Conservation (phyloP, 1,284 basidiomycete genomes). For the Irpex lacteus region DNA sequence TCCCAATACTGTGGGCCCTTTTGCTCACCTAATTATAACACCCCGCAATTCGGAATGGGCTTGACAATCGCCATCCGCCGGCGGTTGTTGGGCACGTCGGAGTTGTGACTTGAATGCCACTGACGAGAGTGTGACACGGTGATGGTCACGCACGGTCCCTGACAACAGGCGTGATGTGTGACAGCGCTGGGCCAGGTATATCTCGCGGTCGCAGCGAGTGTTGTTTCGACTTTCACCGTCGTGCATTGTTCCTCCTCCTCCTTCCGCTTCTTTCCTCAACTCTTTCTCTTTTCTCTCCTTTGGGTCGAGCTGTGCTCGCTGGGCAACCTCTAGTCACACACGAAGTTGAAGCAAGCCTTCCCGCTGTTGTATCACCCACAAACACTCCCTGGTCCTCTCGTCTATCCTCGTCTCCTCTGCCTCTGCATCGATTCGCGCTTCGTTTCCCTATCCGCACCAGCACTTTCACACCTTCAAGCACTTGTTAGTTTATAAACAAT, state of each 20-base stretch:
- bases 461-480: constrained; percentile 8
- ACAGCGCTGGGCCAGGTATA: constrained; percentile 6
- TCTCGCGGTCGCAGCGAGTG: neutral
- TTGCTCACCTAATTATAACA: neutral
- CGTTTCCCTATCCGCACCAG: constrained; percentile 11
- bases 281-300: constrained; percentile 16
- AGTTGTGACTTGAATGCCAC: neutral
- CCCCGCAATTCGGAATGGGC: neutral
- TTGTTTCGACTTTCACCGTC: constrained; percentile 18
- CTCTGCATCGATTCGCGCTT: constrained; percentile 15
- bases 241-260: constrained; percentile 21
- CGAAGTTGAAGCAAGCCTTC: constrained; percentile 25
- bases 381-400: constrained; percentile 18
- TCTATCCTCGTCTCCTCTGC: constrained; percentile 12
- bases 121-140: neutral
- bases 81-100: neutral
- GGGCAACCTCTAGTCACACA: constrained; percentile 25
- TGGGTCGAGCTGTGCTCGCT: constrained; percentile 57
- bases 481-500: constrained; percentile 37
- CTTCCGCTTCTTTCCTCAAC: constrained; percentile 18
- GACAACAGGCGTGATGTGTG: constrained; percentile 12
- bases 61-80: neutral
- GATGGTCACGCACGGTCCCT: constrained; percentile 2
- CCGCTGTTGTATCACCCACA: constrained; percentile 21
- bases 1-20: neutral